Evolutionary conservation across 768 basidiomycete species (phyloP), one percentile per base, ranked within the genome.

Genomic region (Myochromella boudieri): DNA sequence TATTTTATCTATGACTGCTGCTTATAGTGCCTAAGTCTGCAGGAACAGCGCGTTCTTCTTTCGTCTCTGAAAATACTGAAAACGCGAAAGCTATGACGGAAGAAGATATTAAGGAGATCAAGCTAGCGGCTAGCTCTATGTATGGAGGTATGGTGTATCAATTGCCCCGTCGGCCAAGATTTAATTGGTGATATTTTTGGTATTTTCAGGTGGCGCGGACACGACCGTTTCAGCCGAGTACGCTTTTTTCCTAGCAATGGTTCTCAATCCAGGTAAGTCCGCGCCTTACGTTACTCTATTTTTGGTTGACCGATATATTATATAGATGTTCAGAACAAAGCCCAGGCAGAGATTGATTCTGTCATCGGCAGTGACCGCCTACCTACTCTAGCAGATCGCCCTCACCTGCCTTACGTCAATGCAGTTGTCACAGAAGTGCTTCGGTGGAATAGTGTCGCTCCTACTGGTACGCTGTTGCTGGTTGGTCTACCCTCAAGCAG

Each of bases 71-170:
- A 76, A 6, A 66, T 87, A 15, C 68, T 88, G 81, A 82, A 37
- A 75, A 78, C 32, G n/a, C n/a, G n/a, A 51, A 66, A 51, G 68
- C 67, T 37, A 47, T 63, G 29, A 64, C 61, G 25, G 62, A 71
- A 5, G 58, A 74, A 48, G 77, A 74, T 36, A 83, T 86, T 55
- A 81, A 81, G 51, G 87, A 90, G 54, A 68, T 89, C 37, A 83
- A 85, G 48, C 86, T 86, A 84, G 80, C 84, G 1, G 87, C 88
- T n/a, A 88, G 88, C 61, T 88, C 86, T 22, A 87, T 90, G 84
- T 89, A 85, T n/a, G n/a, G n/a, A n/a, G n/a, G n/a, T n/a, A n/a
- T n/a, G n/a, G n/a, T n/a, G n/a, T n/a, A n/a, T n/a, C n/a, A n/a
- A n/a, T n/a, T n/a, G n/a, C n/a, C n/a, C n/a, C n/a, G n/a, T n/a